Conservation (phyloP, 108 stramenopile species). For the Skeletonema marinoi region DNA sequence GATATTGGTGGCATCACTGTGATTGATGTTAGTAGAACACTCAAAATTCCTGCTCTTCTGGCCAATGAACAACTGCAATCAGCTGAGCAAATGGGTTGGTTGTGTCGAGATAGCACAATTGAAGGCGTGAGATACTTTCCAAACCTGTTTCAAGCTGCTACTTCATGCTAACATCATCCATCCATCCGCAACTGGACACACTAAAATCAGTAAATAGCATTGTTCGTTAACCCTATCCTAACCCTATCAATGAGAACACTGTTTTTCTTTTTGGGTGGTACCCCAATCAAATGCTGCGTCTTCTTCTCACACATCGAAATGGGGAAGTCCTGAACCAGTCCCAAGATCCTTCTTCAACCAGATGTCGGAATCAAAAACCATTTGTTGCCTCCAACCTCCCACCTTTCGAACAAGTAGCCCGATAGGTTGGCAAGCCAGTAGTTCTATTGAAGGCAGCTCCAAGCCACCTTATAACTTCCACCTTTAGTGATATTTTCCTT, state of each 20-base stretch:
- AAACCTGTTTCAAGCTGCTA: slow-evolving; percentile 60
- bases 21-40: slow-evolving; percentile 58
- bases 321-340: not conserved
- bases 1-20: slow-evolving; percentile 53
- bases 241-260: not conserved
- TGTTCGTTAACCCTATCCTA: too few species aligned
- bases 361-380: not conserved
- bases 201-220: too few species aligned
- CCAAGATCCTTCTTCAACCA: not conserved
- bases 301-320: not conserved
- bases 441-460: too few species aligned
- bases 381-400: not conserved
- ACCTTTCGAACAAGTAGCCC: too few species aligned
- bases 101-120: slow-evolving; percentile 86
- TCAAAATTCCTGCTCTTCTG: slow-evolving; percentile 76
- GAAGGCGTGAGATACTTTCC: slow-evolving; percentile 85
- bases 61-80: slow-evolving; percentile 83
- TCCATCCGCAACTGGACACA: too few species aligned
- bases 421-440: too few species aligned
- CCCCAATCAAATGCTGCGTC: not conserved
- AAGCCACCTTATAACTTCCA: not conserved
- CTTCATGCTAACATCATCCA: slow-evolving; percentile 9
- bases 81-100: slow-evolving; percentile 75
- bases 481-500: not conserved
- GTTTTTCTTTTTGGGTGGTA: not conserved